A percentile compares a stretch with the other conserved stretches of the same genome.
These are phyloP conservation scores for Saccharomycopsis malanga DNA, from an alignment of 805 yeast species.

Conservation along the genomic window DNA sequence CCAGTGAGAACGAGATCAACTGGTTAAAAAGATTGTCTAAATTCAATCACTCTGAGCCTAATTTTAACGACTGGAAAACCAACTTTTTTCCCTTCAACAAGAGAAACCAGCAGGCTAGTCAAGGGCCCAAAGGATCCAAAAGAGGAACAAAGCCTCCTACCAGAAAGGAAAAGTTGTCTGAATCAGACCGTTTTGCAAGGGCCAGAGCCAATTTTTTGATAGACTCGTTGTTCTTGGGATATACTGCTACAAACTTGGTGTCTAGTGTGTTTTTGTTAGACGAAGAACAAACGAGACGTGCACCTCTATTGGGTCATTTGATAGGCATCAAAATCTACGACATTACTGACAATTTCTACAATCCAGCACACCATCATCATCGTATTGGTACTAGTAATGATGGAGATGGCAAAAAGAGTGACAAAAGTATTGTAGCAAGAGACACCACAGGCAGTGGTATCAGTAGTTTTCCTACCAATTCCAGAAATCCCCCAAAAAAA, in stretches of 20 bases:
- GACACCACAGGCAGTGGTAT: background rate
- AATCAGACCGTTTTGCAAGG: conserved; percentile 13
- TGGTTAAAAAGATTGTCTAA: conserved; percentile 19
- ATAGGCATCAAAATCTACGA: conserved; percentile 59
- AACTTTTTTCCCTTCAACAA: conserved; percentile 19
- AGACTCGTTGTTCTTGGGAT: conserved; percentile 52
- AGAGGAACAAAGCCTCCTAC: conserved; percentile 1
- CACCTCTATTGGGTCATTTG: conserved; percentile 74
- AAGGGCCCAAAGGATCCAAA: conserved; percentile 1
- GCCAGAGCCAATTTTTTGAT: conserved; percentile 29
- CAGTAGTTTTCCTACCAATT: background rate
- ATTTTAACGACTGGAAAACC: conserved; percentile 20
- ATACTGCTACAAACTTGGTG: conserved; percentile 67
- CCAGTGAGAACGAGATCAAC: conserved; percentile 3
- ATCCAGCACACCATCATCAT: conserved; percentile 1
- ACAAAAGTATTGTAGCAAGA: background rate
- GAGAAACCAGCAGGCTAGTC: background rate
- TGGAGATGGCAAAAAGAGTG: conserved; percentile 1
- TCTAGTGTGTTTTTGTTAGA: conserved; percentile 72
- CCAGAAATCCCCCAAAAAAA: conserved; percentile 8
- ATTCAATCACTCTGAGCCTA: conserved; percentile 18
- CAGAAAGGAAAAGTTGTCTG: conserved; percentile 9
- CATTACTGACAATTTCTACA: conserved; percentile 29
- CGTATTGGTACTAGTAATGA: background rate
- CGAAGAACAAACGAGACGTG: conserved; percentile 67